These are phyloP conservation scores for Aspergillus sp. DNA, from an alignment of 2,329 filamentous ascomycete species.

Conservation along the genomic window DNA sequence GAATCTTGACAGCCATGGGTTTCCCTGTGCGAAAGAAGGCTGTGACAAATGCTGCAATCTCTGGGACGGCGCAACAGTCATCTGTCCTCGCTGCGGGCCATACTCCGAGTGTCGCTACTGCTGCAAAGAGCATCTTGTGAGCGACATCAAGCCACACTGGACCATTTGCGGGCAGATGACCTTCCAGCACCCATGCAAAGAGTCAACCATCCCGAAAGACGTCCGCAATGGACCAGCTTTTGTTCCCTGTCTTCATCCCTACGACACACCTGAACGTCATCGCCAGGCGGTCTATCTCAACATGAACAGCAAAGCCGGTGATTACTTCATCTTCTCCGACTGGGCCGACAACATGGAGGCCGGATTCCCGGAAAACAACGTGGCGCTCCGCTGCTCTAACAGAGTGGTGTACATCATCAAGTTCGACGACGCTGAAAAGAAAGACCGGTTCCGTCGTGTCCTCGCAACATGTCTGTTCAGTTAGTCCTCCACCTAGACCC, in stretches of 20 bases:
- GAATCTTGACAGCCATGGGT: slow-evolving; percentile 51
- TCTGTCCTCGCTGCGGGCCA: slow-evolving; percentile 41
- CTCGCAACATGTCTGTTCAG: slow-evolving; percentile 31
- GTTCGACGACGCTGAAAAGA: slow-evolving; percentile 24
- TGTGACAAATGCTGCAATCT: slow-evolving; percentile 31
- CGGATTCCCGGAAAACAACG: slow-evolving; percentile 9
- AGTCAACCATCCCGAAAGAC: slow-evolving; percentile 18
- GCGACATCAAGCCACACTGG: slow-evolving; percentile 38
- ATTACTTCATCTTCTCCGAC: slow-evolving; percentile 38
- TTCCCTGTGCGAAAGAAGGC: slow-evolving; percentile 33
- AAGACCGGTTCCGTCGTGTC: slow-evolving; percentile 33
- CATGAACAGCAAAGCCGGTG: slow-evolving; percentile 20
- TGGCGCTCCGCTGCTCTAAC: slow-evolving; percentile 22
- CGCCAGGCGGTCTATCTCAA: slow-evolving; percentile 33
- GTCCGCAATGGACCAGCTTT: slow-evolving; percentile 17
- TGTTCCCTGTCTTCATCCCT: slow-evolving; percentile 25
- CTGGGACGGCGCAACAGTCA: slow-evolving; percentile 29
- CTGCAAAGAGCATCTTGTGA: slow-evolving; percentile 32
- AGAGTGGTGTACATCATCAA: slow-evolving; percentile 17
- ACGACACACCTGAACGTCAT: slow-evolving; percentile 35
- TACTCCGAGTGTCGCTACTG: slow-evolving; percentile 40
- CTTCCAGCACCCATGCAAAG: slow-evolving; percentile 21
- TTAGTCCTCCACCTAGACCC: slow-evolving; percentile 11
- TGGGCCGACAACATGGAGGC: slow-evolving; percentile 14
- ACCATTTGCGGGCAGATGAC: slow-evolving; percentile 15